Percentiles rank a stretch among this genome's conserved stretches.
Conservation (phyloP, 306 rosid genomes). For the Calophaca sinica region DNA sequence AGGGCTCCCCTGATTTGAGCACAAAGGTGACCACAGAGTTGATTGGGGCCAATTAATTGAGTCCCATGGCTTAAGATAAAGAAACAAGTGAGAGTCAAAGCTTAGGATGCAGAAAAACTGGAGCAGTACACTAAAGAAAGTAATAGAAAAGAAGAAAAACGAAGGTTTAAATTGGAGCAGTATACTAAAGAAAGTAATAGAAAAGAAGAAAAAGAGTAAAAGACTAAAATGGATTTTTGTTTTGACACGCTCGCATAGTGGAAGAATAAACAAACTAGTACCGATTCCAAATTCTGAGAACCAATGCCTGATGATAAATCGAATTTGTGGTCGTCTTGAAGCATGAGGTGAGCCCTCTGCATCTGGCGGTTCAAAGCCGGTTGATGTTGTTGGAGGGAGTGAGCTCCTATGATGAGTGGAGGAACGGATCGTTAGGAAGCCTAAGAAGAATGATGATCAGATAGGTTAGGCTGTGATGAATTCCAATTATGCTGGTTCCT, state of each 20-base stretch:
- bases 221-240: neutral
- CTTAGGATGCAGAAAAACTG: neutral
- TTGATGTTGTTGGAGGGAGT: neutral
- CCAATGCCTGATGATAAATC: constrained; percentile 4
- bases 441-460: too few species aligned
- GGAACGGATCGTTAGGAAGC: too few species aligned
- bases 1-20: constrained; percentile 57
- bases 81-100: too few species aligned
- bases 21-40: constrained; percentile 57
- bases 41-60: constrained; percentile 54
- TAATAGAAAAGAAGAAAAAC: neutral
- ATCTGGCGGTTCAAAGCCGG: constrained; percentile 32
- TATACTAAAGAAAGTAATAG: too few species aligned
- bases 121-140: neutral
- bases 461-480: too few species aligned
- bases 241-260: neutral
- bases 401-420: neutral
- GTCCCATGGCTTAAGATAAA: constrained; percentile 53
- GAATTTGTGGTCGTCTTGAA: constrained; percentile 49
- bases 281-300: constrained; percentile 54
- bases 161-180: neutral
- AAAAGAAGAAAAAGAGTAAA: neutral
- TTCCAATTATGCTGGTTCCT: too few species aligned
- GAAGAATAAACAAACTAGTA: neutral
- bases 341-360: constrained; percentile 59